Conservation (phyloP, 2,329 filamentous ascomycete genomes). For the Penicillium expansum region DNA sequence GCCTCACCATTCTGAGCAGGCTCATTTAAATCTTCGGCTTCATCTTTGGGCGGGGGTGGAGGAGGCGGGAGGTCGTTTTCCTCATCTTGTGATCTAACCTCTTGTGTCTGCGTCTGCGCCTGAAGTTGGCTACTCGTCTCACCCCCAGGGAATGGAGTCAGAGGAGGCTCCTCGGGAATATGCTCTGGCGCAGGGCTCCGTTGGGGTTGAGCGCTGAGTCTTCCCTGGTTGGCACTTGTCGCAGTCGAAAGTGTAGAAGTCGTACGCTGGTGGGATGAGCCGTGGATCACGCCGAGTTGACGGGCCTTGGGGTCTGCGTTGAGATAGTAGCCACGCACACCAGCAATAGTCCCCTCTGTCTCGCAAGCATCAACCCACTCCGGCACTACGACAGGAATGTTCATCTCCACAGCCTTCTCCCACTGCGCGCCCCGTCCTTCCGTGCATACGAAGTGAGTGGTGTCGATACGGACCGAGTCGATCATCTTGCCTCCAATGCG, state of each 20-base stretch:
- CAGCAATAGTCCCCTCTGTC: constrained; percentile 84
- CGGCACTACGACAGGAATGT: constrained; percentile 92
- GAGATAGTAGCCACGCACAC: constrained; percentile 93
- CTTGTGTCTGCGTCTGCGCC: constrained; percentile 27
- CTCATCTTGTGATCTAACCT: constrained; percentile 29
- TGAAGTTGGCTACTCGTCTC: constrained; percentile 29
- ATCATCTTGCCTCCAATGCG: constrained; percentile 90
- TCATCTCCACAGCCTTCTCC: constrained; percentile 97
- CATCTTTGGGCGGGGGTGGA: constrained; percentile 31
- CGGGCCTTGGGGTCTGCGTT: constrained; percentile 72
- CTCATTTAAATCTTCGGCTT: constrained; percentile 23
- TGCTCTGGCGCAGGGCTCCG: constrained; percentile 22
- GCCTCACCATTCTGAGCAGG: constrained; percentile 18
- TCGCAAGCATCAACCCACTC: constrained; percentile 99
- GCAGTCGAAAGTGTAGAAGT: constrained; percentile 29
- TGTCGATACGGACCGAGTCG: constrained; percentile 90
- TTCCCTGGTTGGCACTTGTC: constrained; percentile 25
- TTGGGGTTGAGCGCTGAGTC: constrained; percentile 25
- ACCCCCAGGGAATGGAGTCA: constrained; percentile 36
- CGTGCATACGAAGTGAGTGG: constrained; percentile 96
- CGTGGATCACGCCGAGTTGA: constrained; percentile 44
- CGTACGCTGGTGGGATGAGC: constrained; percentile 34
- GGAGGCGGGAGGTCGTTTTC: constrained; percentile 22
- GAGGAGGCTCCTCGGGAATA: constrained; percentile 27
- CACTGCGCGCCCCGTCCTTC: constrained; percentile 85